These are phyloP conservation scores for Metschnikowia henanensis DNA, from an alignment of 805 yeast genomes.

Conservation along the genomic window DNA sequence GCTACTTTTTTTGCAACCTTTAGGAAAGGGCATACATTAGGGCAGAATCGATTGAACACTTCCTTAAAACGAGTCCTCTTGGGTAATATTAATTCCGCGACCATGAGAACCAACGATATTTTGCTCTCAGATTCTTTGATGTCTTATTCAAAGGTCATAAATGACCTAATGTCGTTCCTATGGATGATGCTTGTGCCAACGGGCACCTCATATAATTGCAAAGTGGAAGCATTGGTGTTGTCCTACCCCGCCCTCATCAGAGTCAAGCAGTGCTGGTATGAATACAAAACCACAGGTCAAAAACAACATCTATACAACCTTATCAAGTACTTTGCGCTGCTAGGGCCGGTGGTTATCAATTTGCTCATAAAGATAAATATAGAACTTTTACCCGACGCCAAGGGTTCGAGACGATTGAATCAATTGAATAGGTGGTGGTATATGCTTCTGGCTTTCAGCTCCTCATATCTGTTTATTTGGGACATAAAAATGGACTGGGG, in stretches of 20 bases:
- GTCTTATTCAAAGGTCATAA: constrained; percentile 73
- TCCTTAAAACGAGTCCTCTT: constrained; percentile 52
- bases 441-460: constrained; percentile 52
- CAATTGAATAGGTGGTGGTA: constrained; percentile 43
- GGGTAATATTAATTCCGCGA: constrained; percentile 59
- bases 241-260: constrained; percentile 72
- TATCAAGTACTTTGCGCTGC: constrained; percentile 67
- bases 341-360: constrained; percentile 42
- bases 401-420: constrained; percentile 15
- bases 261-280: constrained; percentile 77
- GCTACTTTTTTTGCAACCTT: constrained; percentile 24
- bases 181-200: constrained; percentile 39
- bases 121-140: constrained; percentile 82
- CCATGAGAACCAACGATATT: constrained; percentile 74
- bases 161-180: constrained; percentile 63
- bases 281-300: constrained; percentile 53
- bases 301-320: constrained; percentile 66
- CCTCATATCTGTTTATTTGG: constrained; percentile 84
- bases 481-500: constrained; percentile 91
- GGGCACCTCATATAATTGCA: constrained; percentile 22
- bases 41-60: constrained; percentile 43
- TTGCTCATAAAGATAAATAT: constrained; percentile 21
- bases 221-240: constrained; percentile 32
- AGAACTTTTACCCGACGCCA: constrained; percentile 10
- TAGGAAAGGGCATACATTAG: constrained; percentile 34